phyloP scores from a whole-genome alignment of 306 rosid genomes.

The Pachyrhizus erosus region DNA sequence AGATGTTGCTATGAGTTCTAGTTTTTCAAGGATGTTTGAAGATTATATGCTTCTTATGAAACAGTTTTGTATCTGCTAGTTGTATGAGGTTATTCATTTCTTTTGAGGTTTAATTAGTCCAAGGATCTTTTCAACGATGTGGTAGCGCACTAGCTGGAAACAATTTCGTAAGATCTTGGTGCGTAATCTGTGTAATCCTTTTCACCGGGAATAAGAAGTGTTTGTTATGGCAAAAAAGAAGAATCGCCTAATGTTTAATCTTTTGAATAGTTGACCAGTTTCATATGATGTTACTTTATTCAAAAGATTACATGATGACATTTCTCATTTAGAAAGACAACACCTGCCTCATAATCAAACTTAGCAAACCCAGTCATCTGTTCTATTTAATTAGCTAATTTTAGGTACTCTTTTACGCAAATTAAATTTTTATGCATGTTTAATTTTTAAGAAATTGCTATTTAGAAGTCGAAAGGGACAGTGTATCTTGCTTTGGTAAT shows the following conservation, averaged over 20 bases:
- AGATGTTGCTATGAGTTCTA: constrained; percentile 73
- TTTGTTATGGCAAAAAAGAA: not conserved
- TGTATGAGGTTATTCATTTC: constrained; percentile 21
- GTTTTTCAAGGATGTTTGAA: constrained; percentile 12
- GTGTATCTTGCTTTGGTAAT: too few species aligned
- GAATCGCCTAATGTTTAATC: not conserved
- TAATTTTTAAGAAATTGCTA: not conserved
- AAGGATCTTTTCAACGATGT: not conserved
- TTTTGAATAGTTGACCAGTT: not conserved
- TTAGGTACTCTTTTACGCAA: not conserved
- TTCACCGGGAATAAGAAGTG: not conserved
- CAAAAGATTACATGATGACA: too few species aligned
- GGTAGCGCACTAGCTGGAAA: constrained; percentile 26
- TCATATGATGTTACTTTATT: not conserved
- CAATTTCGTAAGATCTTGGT: not conserved
- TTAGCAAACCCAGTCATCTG: not conserved
- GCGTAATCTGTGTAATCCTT: not conserved
- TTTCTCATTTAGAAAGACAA: not conserved
- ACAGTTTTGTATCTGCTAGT: constrained; percentile 48
- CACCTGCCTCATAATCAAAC: not conserved
- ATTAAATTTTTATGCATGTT: not conserved
- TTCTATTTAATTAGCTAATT: not conserved
- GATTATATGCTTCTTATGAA: constrained; percentile 22
- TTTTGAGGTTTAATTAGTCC: constrained; percentile 29
- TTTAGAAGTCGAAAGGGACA: too few species aligned